Evolutionary conservation across 345 rosid species (phyloP), one percentile per base, ranked within the genome.

Genomic region (Hibiscus mutabilis): DNA sequence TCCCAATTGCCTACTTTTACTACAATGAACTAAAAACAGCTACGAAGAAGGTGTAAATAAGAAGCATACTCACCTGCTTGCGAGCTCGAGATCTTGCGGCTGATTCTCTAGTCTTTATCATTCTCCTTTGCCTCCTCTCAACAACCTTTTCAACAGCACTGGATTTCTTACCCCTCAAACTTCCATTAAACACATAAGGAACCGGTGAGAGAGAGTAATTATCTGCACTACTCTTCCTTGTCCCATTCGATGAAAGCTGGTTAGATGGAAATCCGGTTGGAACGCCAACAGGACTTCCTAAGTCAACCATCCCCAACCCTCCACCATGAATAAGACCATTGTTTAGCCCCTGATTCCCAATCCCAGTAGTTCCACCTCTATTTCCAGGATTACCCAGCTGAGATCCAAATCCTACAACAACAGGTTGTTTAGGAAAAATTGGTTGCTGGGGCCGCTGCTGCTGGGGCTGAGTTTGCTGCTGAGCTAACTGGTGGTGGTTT

Each of bases 31-130:
- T 40, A 40, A 40, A 40, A 40, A 1, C 44, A 40, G 44, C 44
- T 40, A 40, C 12, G 66, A 60, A 37, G 6, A 62, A 62, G 11
- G 12, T 40, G n/a, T 12, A n/a, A 74, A 19, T 51, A 29, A 76
- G 57, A 52, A 7, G 19, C 19, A 52, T 59, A 76, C 69, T 84
- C 76, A 95, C 99, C 88, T 95, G 99, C 82, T 95, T 95, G 57
- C 99, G 99, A 75, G 99, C 99, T 4, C 99, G 89, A 31, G 99
- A 95, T 69, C 98, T 84, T 52, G 99, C 97, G 80, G 99, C 99
- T 11, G 99, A 95, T 77, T 95, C 98, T 79, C 99, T 88, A 55
- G 92, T 95, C 86, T 95, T 95, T 47, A 95, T 92, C 99, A 95
- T 95, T 82, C 99, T 90, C 77, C 86, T 89, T 69, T 92, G 98